Percentiles rank a stretch among this genome's conserved stretches.
phyloP scores from a whole-genome alignment of 2,329 filamentous ascomycete species.

The Claviceps sorghi region DNA sequence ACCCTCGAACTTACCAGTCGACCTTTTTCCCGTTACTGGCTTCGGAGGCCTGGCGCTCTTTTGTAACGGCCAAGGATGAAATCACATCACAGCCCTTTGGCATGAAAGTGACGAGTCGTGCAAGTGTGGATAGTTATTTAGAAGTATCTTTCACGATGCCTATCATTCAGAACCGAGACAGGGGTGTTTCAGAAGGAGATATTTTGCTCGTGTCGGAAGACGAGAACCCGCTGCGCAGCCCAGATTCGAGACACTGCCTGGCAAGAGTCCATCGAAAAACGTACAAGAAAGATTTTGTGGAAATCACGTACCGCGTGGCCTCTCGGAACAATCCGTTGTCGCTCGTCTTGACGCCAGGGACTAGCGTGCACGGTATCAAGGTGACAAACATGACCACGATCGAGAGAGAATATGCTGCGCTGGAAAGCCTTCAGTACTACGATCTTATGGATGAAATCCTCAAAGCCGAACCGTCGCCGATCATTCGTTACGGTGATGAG shows the following conservation, averaged over 20 bases:
- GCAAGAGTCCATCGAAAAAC: slow-evolving; percentile 69
- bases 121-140: slow-evolving; percentile 83
- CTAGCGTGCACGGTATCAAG: slow-evolving; percentile 60
- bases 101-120: slow-evolving; percentile 73
- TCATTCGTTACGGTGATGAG: slow-evolving; percentile 66
- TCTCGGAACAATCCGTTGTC: slow-evolving; percentile 48
- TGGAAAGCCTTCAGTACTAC: slow-evolving; percentile 87
- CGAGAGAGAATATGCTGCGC: slow-evolving; percentile 84
- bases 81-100: slow-evolving; percentile 66
- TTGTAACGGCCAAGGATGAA: slow-evolving; percentile 82
- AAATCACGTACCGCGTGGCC: slow-evolving; percentile 75
- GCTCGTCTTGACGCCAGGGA: slow-evolving; percentile 51
- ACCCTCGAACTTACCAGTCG: slow-evolving; percentile 65
- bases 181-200: slow-evolving; percentile 67
- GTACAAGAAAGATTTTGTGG: slow-evolving; percentile 65
- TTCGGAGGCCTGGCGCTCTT: slow-evolving; percentile 90
- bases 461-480: slow-evolving; percentile 74
- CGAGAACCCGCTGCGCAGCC: slow-evolving; percentile 51
- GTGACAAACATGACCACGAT: slow-evolving; percentile 88
- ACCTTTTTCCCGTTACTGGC: slow-evolving; percentile 85
- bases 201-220: slow-evolving; percentile 73
- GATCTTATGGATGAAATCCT: slow-evolving; percentile 89
- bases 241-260: slow-evolving; percentile 62
- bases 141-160: slow-evolving; percentile 80
- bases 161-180: slow-evolving; percentile 52